Base-by-base conservation (phyloP, 2,329 filamentous ascomycete species). In the Zymoseptoria brevis region DNA sequence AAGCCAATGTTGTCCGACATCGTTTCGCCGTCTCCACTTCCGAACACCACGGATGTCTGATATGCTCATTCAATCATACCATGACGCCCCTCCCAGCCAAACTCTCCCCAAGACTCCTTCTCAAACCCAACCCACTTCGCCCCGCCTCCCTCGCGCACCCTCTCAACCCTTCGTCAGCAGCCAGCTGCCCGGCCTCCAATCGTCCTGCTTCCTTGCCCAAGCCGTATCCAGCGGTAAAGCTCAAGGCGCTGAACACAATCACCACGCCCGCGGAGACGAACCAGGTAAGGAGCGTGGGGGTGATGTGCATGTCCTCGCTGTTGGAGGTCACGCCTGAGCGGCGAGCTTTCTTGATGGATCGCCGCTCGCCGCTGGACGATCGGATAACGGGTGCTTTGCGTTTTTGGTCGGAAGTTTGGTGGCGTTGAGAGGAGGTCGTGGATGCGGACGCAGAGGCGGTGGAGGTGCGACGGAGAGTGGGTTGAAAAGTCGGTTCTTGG, bases 181-280 rank as follows among this genome's bases (percentile, higher is more conserved):
- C 58, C 26, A 66, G 59, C 16, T 58, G 57, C 5, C 61, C 62
- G 5, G 64, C 61, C 49, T 68, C 67, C 13, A 69, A 49, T 2
- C 61, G 48, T 8, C 67, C 68, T 3, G 66, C 68, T 45, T 86
- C 83, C 57, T 79, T 79, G 9, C 84, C 84, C 13, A 85, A 76
- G 13, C 81, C 80, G 66, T 86, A 87, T 1, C 84, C 84, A 3
- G 84, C 84, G 0, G 82, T 82, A 70, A 87, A 87, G 65, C 83
- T 84, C 62, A 87, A 79, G 1, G 84, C 84, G 16, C 81, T 84
- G 57, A 87, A 80, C 0, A 86, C 76, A 2, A 87, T 82, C 1
- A 87, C 82, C 19, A 87, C 83, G 1, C 84, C 83, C 0, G 84
- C 84, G 54, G 82, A 84, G 53, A 86, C 80, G 4, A 86, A 81